These are phyloP conservation scores for Thelonectria discophora DNA, from an alignment of 2,329 filamentous ascomycete genomes.

Conservation along the genomic window DNA sequence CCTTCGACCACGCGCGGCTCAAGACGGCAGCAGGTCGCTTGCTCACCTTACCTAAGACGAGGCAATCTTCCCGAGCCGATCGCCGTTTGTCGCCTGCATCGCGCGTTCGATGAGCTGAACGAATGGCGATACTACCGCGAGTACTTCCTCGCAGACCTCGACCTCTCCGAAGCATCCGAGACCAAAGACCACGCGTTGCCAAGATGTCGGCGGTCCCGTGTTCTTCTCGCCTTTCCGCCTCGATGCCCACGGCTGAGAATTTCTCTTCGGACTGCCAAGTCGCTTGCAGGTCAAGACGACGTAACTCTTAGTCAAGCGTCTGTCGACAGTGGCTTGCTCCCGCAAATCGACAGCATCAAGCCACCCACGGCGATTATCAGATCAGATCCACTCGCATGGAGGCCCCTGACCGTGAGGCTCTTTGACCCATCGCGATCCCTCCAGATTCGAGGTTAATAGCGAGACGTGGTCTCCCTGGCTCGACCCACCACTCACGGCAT, in stretches of 20 bases:
- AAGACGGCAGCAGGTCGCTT: slow-evolving; percentile 3
- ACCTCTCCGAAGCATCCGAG: neutral
- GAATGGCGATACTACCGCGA: neutral
- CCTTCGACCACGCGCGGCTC: slow-evolving; percentile 13
- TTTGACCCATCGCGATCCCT: slow-evolving; percentile 32
- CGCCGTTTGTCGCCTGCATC: slow-evolving; percentile 7
- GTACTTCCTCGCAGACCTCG: neutral
- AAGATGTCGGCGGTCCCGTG: neutral
- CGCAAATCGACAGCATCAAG: slow-evolving; percentile 24
- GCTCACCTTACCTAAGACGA: slow-evolving; percentile 1
- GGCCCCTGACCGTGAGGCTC: slow-evolving; percentile 29
- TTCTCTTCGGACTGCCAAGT: neutral
- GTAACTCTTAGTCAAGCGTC: slow-evolving; percentile 2
- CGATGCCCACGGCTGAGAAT: neutral
- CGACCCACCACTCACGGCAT: slow-evolving; percentile 29
- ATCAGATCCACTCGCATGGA: slow-evolving; percentile 36
- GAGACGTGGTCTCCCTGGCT: neutral
- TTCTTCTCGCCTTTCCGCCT: neutral
- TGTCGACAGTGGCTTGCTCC: slow-evolving; percentile 29
- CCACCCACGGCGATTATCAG: slow-evolving; percentile 34
- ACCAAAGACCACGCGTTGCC: neutral
- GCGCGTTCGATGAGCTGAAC: neutral
- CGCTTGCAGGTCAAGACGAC: slow-evolving; percentile 3
- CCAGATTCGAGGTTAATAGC: slow-evolving; percentile 29
- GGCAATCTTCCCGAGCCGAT: slow-evolving; percentile 12